phyloP scores from a whole-genome alignment of 257 asterid species.

The Solanum gracilifrons region DNA sequence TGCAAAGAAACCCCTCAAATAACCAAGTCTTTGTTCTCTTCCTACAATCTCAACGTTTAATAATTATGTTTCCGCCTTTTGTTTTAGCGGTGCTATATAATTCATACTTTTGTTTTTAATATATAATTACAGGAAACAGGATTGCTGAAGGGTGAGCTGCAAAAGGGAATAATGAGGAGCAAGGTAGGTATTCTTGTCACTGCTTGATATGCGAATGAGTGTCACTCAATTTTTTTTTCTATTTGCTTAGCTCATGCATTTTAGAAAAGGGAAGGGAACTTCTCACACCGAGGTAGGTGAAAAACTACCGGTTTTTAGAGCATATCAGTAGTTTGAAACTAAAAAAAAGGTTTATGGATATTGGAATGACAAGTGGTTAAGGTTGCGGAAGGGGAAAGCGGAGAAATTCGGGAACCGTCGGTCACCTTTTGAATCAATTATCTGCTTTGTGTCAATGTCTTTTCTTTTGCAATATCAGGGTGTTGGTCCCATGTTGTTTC shows the following conservation, averaged over 20 bases:
- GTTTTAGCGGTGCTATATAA: not conserved
- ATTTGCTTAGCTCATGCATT: not conserved
- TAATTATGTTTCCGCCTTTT: not conserved
- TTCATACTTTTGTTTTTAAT: not conserved
- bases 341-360: not conserved
- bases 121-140: conserved; percentile 31
- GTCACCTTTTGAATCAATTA: not conserved
- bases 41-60: not conserved
- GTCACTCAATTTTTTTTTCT: not conserved
- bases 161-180: conserved; percentile 18
- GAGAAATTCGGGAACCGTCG: not conserved
- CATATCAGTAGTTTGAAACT: not conserved
- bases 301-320: not conserved
- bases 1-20: not conserved
- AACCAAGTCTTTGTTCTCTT: not conserved
- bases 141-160: conserved; percentile 29
- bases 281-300: not conserved
- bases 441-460: not conserved
- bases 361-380: not conserved
- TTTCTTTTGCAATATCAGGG: not conserved
- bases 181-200: conserved; percentile 18
- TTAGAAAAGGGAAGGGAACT: not conserved
- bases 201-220: not conserved
- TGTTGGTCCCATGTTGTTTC: not conserved
- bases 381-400: not conserved